Base-by-base conservation (phyloP, 495 filamentous ascomycete species). In the Tuber melanosporum region DNA sequence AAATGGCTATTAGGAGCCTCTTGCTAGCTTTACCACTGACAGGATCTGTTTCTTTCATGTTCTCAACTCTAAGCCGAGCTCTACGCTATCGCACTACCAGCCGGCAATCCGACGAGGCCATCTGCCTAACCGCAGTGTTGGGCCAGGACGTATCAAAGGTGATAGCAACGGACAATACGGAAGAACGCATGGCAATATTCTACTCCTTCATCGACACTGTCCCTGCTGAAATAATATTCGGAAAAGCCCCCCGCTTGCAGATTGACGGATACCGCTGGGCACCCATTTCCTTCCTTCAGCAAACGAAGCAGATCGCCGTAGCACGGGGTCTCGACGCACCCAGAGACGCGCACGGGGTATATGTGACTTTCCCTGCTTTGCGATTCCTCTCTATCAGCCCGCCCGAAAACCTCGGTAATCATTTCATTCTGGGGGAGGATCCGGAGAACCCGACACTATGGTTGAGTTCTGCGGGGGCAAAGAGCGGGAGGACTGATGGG, bases 51-150 rank as follows among this genome's bases (percentile, higher is more conserved):
- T 52, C 41, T 39, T 41, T 74, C 45, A 74, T 32, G 41, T 32
- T 74, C 45, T 49, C 72, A 43, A 49, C 41, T 36, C 45, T 74
- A 9, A 43, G 39, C 22, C 71, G 74, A 71, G 74, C 70, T 9
- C 74, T 76, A 42, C 74, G 70, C 47, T 76, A 76, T 39, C 75
- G 75, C 19, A 45, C 72, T 14, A 76, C 73, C 14, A 79, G 78
- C 36, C 52, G 71, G 70, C 32, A 70, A 26, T 62, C 70, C 70
- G 73, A 74, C 49, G 73, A 73, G 78, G 70, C 78, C 43, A 76
- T 79, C 62, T 80, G 44, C 39, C 71, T 75, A 62, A 66, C 72
- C 62, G 46, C 72, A 36, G 81, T 73, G 77, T 73, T 52, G 1
- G 75, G 75, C 70, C 42, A 75, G 15, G 71, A 76, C 32, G 72